Conservation (phyloP, 176 grass and related monocot species). For the Metroxylon sagu region DNA sequence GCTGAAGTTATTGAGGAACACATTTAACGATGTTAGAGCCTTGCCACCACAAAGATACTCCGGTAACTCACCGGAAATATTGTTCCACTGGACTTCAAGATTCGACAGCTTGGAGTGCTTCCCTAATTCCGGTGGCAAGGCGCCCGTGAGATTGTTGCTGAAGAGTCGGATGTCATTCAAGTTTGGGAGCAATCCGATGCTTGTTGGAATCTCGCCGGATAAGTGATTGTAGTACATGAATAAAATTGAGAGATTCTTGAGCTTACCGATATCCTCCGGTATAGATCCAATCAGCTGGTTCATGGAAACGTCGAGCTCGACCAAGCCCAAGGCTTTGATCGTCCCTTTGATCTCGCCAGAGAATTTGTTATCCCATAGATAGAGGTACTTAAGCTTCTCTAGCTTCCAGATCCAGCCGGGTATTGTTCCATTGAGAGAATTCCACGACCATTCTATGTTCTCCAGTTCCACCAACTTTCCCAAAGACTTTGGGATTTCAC, state of each 20-base stretch:
- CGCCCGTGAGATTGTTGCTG: slow-evolving; percentile 41
- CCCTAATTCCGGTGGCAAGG: slow-evolving; percentile 43
- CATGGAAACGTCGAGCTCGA: slow-evolving; percentile 31
- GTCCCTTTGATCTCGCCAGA: slow-evolving; percentile 17
- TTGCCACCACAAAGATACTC: slow-evolving; percentile 29
- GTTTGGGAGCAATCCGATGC: slow-evolving; percentile 35
- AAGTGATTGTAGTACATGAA: slow-evolving; percentile 46
- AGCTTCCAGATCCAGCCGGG: slow-evolving; percentile 26
- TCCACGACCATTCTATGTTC: slow-evolving; percentile 17
- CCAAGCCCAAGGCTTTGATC: not conserved
- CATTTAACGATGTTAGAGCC: slow-evolving; percentile 20
- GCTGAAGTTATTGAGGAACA: slow-evolving; percentile 37
- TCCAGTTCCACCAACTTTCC: slow-evolving; percentile 7
- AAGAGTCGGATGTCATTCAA: slow-evolving; percentile 37
- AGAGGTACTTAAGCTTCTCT: slow-evolving; percentile 17
- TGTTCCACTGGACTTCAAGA: slow-evolving; percentile 26
- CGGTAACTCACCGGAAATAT: slow-evolving; percentile 30
- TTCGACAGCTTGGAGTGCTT: slow-evolving; percentile 27
- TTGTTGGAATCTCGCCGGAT: slow-evolving; percentile 41
- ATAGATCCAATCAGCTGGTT: slow-evolving; percentile 54
- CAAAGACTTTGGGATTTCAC: slow-evolving; percentile 27
- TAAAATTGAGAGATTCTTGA: slow-evolving; percentile 26
- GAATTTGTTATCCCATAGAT: slow-evolving; percentile 26
- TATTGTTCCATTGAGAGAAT: slow-evolving; percentile 21
- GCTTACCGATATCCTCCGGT: slow-evolving; percentile 27